Percentiles rank a stretch among this genome's conserved stretches.
phyloP scores from a whole-genome alignment of 108 stramenopile genomes.

The Nitzschia inconspicua region DNA sequence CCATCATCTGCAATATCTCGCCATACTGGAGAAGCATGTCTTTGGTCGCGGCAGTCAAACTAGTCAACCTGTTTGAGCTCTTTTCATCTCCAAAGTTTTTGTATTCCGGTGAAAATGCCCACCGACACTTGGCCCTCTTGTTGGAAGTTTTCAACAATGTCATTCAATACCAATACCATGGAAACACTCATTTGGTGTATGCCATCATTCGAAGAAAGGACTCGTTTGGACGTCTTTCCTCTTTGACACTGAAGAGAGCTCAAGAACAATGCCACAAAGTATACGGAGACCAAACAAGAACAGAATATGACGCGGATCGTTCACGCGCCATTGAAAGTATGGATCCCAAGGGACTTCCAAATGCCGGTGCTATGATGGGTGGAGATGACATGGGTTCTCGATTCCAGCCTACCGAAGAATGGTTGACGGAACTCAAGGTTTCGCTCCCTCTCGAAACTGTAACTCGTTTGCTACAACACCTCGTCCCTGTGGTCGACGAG shows the following conservation, averaged over 20 bases:
- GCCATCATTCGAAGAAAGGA: conserved; percentile 92
- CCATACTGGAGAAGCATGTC: conserved; percentile 91
- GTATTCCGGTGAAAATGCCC: conserved; percentile 85
- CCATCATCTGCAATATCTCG: conserved; percentile 93
- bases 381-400: conserved; percentile 42
- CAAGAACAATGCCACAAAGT: conserved; percentile 76
- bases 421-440: conserved; percentile 86
- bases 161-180: conserved; percentile 97
- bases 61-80: conserved; percentile 94
- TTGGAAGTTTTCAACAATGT: conserved; percentile 98
- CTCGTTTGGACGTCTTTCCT: conserved; percentile 73
- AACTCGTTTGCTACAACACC: conserved; percentile 81
- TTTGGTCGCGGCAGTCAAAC: conserved; percentile 88
- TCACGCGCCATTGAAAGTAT: conserved; percentile 39
- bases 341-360: conserved; percentile 63
- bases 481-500: conserved; percentile 94
- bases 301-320: conserved; percentile 58
- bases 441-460: conserved; percentile 90
- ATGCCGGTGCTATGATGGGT: conserved; percentile 22
- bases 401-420: conserved; percentile 81
- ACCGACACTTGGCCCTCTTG: conserved; percentile 85
- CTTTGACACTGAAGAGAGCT: conserved; percentile 70
- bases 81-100: conserved; percentile 90
- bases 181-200: conserved; percentile 95
- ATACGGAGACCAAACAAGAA: conserved; percentile 56